Base-by-base conservation (phyloP, 164 flowering plant genomes). In the Amborella trichopoda region DNA sequence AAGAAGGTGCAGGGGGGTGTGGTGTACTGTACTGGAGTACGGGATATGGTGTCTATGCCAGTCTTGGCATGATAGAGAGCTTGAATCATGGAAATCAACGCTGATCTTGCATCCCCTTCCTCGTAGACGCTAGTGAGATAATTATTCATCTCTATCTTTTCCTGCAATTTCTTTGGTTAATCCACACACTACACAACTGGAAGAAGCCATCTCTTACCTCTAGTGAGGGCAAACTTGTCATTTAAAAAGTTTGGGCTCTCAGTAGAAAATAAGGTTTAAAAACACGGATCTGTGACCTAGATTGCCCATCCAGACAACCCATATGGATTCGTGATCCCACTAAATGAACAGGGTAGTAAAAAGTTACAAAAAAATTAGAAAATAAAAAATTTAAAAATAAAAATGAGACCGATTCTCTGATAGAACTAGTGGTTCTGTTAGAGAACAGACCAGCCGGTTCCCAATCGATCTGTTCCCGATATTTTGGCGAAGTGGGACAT, bases 101-200 rank as follows among this genome's bases (percentile, higher is more conserved):
- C 68, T 14, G 75, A 68, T 33, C 74, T 49, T 2, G 56, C 74
- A 40, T 71, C 74, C 2, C 71, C 74, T 10, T 71, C 72, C 40
- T 52, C 46, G 56, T 68, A 62, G 24, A 62, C 60, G 41, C 74
- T 59, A 20, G 72, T 66, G 13, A 71, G 55, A 53, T 44, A 74
- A 46, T 53, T 71, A 52, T 68, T 70, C 64, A 74, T 54, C 70
- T 74, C 80, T 40, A 74, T 54, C 32, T 48, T 55, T n/a, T 50
- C 37, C 75, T 71, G 33, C n/a, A 51, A 18, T n/a, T 42, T 14
- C 19, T 6, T n/a, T 28, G n/a, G 49, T n/a, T n/a, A n/a, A n/a
- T n/a, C n/a, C n/a, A n/a, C n/a, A n/a, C n/a, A n/a, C n/a, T n/a
- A n/a, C n/a, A n/a, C n/a, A n/a, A n/a, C n/a, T n/a, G n/a, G n/a